phyloP scores from a whole-genome alignment of 345 rosid species.

The Acer saccharum region DNA sequence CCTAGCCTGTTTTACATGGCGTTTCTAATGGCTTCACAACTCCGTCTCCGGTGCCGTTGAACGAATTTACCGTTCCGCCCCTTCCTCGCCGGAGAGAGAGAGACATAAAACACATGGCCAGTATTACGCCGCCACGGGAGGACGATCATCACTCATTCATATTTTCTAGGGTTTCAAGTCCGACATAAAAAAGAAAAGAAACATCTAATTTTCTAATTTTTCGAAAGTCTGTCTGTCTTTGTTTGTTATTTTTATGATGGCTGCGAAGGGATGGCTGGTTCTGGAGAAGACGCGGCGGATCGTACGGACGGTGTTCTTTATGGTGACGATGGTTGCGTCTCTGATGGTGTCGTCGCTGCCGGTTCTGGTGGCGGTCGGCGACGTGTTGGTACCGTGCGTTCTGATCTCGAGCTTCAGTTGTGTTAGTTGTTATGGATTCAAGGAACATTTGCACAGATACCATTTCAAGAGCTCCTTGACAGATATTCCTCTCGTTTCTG shows the following conservation, averaged over 20 bases:
- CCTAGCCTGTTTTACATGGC: conserved; percentile 18
- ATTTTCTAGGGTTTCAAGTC: conserved; percentile 36
- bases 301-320: conserved; percentile 68
- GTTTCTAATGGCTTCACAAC: background rate
- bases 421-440: conserved; percentile 62
- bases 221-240: background rate
- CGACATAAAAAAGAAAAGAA: conserved; percentile 16
- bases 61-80: conserved; percentile 13
- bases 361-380: conserved; percentile 75
- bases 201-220: background rate
- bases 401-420: conserved; percentile 81
- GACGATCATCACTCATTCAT: background rate
- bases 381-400: conserved; percentile 62
- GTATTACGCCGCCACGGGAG: conserved; percentile 17
- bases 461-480: conserved; percentile 75
- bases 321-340: conserved; percentile 93
- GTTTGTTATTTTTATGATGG: conserved; percentile 22
- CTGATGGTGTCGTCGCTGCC: conserved; percentile 80
- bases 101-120: conserved; percentile 22
- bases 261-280: conserved; percentile 47
- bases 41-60: background rate
- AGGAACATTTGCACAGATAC: conserved; percentile 61
- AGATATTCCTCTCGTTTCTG: conserved; percentile 84
- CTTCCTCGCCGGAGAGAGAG: conserved; percentile 8
- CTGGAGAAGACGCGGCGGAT: conserved; percentile 72